These are phyloP conservation scores for Copromyces sp. DNA, from an alignment of 495 filamentous ascomycete species.

Conservation along the genomic window DNA sequence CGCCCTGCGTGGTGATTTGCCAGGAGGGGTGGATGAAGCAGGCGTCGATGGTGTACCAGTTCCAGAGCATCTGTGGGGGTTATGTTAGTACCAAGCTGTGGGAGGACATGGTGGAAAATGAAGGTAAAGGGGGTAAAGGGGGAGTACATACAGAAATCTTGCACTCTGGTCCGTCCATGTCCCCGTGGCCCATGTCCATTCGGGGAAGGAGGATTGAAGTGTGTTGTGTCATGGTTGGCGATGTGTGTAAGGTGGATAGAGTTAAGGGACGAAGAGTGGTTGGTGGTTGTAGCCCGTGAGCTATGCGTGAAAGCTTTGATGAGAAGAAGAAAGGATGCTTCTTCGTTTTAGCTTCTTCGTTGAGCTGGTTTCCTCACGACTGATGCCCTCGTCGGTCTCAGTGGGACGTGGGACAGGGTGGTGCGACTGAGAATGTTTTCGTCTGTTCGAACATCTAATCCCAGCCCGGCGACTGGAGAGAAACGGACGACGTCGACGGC, in stretches of 20 bases:
- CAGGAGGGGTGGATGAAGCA: constrained; percentile 41
- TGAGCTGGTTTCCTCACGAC: background rate
- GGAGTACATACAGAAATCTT: constrained; percentile 12
- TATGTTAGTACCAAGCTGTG: background rate
- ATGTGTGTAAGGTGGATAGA: background rate
- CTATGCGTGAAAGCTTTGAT: no score
- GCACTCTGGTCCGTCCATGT: constrained; percentile 8
- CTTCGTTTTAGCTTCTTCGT: background rate
- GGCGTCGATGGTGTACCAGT: constrained; percentile 46
- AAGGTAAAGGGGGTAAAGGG: background rate
- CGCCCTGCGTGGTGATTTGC: constrained; percentile 35
- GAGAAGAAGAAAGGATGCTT: background rate
- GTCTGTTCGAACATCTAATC: no score
- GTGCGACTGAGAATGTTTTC: background rate
- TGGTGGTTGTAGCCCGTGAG: background rate
- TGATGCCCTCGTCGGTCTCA: background rate
- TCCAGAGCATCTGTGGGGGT: constrained; percentile 44
- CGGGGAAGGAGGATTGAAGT: background rate
- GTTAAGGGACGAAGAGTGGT: background rate
- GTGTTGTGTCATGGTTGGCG: background rate
- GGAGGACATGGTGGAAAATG: background rate
- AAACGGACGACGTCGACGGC: background rate
- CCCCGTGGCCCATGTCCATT: constrained; percentile 9
- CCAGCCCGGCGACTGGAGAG: background rate
- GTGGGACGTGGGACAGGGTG: background rate